These are phyloP conservation scores for Gaertneriomyces semiglobifer DNA, from an alignment of 192 early-diverging fungal genomes.

Conservation along the genomic window DNA sequence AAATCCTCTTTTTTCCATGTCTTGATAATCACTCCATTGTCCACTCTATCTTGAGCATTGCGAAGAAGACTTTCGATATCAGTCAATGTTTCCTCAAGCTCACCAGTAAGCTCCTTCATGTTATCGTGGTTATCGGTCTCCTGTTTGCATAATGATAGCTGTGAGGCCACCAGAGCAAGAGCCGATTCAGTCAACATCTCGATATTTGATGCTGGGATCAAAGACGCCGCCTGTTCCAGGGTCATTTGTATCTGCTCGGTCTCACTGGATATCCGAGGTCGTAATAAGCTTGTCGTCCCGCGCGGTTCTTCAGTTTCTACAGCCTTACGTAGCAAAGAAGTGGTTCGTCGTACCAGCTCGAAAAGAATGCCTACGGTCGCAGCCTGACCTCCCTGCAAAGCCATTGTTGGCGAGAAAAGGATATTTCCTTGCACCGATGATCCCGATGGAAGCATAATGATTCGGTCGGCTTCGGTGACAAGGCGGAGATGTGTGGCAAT, in stretches of 20 bases:
- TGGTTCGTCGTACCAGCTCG: constrained; percentile 9
- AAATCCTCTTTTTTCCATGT: no score
- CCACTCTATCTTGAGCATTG: no score
- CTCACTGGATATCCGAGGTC: not conserved
- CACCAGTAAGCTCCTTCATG: constrained; percentile 16
- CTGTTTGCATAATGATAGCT: constrained; percentile 17
- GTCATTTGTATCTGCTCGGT: not conserved
- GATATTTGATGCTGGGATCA: not conserved
- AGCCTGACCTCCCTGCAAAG: constrained; percentile 14
- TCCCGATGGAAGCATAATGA: not conserved
- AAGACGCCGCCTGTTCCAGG: constrained; percentile 11
- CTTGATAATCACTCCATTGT: no score
- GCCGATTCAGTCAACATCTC: constrained; percentile 17
- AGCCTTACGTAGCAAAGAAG: not conserved
- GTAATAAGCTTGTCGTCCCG: no score
- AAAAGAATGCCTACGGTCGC: constrained; percentile 29
- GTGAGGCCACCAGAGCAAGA: constrained; percentile 9
- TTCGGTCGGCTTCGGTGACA: constrained; percentile 5
- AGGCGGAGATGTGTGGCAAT: constrained; percentile 18
- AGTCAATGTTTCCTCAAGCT: constrained; percentile 10
- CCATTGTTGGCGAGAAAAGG: constrained; percentile 25
- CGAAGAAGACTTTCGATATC: not conserved
- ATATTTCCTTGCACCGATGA: not conserved
- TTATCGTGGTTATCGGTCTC: constrained; percentile 12
- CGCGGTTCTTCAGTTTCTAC: not conserved